Evolutionary conservation across 176 grass and related monocot species (phyloP), one percentile per base, ranked within the genome.

Genomic region (Carex pumila): DNA sequence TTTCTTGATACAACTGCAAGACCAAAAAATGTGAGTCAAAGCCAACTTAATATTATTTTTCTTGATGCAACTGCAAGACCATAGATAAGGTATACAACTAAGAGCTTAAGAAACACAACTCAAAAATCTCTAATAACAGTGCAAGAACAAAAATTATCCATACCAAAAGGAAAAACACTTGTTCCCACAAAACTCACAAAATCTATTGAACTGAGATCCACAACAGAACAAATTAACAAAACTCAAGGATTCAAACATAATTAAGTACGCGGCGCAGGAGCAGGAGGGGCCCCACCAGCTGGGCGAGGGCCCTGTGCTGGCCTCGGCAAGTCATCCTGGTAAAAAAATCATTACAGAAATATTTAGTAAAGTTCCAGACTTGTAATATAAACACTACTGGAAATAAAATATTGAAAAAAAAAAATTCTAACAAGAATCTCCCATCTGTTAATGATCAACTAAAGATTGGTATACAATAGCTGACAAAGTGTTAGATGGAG

Each of bases 361-460:
- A 49, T 0, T 62, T 4, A 10, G 6, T 66, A 25, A 53, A 50
- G 8, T 80, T 61, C 80, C 37, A 61, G 1, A 43, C 55, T 36
- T 29, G 6, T 7, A 7, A 45, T 45, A 45, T 14, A 81, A 81
- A 37, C 10, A 12, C 10, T 34, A 15, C 0, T 39, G 8, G 0
- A 1, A 22, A 22, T 22, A 66, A 37, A 83, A 1, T 25, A 65
- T 66, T 71, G 4, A 10, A 39, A 21, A 34, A 31, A 10, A 15
- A 32, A 12, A 25, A 25, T 25, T 5, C 4, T 31, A 45, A 65
- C 1, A 21, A 30, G 31, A 81, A 69, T 86, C 37, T 88, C 7
- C 60, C 90, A 92, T 87, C 85, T 18, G 5, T 2, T 84, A 92
- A 85, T 87, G 70, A 87, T 87, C 79, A 83, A 43, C 87, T 83